Percentiles rank a stretch among this genome's conserved stretches.
Conservation (phyloP, 148 eudicot genomes). For the Mesembryanthemum crystallinum region DNA sequence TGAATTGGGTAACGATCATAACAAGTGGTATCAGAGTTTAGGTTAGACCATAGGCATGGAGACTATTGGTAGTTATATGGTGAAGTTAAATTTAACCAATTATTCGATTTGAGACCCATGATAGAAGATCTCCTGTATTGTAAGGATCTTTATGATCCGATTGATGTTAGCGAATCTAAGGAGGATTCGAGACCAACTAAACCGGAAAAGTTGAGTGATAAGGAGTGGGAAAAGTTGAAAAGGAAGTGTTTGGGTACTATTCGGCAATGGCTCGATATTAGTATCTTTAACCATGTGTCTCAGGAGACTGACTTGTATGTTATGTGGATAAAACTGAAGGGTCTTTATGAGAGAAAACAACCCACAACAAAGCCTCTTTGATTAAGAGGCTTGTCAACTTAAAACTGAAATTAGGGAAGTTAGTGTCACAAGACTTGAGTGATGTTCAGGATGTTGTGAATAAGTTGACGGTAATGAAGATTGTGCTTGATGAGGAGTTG, state of each 20-base stretch:
- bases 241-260: neutral
- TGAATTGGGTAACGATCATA: too few relatives aligned
- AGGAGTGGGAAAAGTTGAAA: neutral
- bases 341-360: neutral
- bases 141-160: neutral
- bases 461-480: too few relatives aligned
- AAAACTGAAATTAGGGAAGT: neutral
- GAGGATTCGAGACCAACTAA: neutral
- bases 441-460: too few relatives aligned
- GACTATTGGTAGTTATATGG: neutral
- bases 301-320: neutral
- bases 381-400: neutral
- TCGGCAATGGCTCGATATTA: neutral
- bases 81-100: neutral
- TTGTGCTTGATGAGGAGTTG: too few relatives aligned
- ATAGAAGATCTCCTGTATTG: neutral
- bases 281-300: neutral
- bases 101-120: neutral
- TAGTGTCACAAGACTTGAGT: neutral
- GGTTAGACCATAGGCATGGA: neutral
- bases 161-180: too few relatives aligned
- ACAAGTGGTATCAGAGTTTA: neutral
- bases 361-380: neutral
- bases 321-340: neutral
- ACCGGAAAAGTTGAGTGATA: neutral